These are phyloP conservation scores for Mycena chlorophos DNA, from an alignment of 768 basidiomycete genomes.

Conservation along the genomic window DNA sequence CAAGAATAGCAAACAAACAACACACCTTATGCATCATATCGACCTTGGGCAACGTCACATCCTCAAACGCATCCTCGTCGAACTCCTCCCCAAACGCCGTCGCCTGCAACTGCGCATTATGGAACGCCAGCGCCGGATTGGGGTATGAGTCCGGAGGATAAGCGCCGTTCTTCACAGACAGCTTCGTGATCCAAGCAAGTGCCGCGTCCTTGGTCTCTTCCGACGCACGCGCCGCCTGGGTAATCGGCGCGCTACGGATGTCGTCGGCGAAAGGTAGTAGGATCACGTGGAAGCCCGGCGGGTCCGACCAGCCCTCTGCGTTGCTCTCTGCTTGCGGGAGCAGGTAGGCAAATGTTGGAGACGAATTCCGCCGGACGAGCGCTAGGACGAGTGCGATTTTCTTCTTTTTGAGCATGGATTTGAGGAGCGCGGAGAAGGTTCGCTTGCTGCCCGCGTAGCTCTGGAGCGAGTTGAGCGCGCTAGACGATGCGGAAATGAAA, in stretches of 20 bases:
- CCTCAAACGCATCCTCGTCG: slow-evolving; percentile 74
- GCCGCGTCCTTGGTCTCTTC: slow-evolving; percentile 69
- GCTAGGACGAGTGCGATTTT: slow-evolving; percentile 80
- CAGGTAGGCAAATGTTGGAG: slow-evolving; percentile 80
- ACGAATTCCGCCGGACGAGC: slow-evolving; percentile 66
- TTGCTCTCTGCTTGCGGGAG: slow-evolving; percentile 83
- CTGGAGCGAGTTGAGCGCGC: slow-evolving; percentile 37
- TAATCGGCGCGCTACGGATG: slow-evolving; percentile 75
- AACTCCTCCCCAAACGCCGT: slow-evolving; percentile 91
- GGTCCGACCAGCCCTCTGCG: slow-evolving; percentile 74
- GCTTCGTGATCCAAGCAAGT: slow-evolving; percentile 71
- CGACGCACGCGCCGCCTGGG: slow-evolving; percentile 64
- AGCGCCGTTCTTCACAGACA: slow-evolving; percentile 72
- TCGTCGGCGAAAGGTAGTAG: slow-evolving; percentile 95
- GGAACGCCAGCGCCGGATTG: slow-evolving; percentile 87
- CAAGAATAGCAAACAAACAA: slow-evolving; percentile 24
- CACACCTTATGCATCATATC: slow-evolving; percentile 77
- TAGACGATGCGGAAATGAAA: background rate
- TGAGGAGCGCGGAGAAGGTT: slow-evolving; percentile 85
- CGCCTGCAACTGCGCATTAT: slow-evolving; percentile 89
- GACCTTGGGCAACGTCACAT: slow-evolving; percentile 76
- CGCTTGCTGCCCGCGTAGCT: slow-evolving; percentile 88
- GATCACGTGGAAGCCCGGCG: slow-evolving; percentile 91
- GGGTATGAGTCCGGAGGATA: slow-evolving; percentile 91
- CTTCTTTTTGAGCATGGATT: slow-evolving; percentile 76